Evolutionary conservation across 345 rosid genomes (phyloP).

Genomic region (Syzygium grande): DNA sequence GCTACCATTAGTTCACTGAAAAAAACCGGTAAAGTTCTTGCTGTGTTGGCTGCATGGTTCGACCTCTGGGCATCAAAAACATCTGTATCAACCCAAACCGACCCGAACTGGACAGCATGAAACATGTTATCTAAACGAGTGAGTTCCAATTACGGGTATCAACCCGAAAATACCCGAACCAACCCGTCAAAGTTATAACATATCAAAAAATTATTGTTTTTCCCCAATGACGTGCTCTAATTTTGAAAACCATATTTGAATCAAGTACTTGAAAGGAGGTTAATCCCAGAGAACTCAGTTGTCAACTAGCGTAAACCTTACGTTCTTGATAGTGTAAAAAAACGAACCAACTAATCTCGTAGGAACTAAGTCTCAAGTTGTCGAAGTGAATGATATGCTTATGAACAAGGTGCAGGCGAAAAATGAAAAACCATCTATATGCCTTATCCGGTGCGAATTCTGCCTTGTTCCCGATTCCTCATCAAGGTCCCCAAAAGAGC

Average conservation of each 20-base stretch:
- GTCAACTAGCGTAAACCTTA: not conserved
- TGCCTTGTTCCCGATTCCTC: not conserved
- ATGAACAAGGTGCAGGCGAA: not conserved
- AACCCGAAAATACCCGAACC: not conserved
- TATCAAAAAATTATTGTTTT: not conserved
- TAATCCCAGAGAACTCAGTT: not conserved
- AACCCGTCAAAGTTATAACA: not conserved
- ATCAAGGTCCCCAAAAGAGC: not conserved
- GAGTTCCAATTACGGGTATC: not conserved
- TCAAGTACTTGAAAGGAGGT: not conserved
- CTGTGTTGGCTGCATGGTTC: not conserved
- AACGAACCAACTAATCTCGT: not conserved
- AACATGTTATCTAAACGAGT: not conserved
- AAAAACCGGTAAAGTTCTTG: not conserved
- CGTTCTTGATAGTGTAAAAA: not conserved
- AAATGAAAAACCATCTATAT: not conserved
- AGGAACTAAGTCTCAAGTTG: not conserved
- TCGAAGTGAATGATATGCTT: not conserved
- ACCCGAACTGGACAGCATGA: not conserved
- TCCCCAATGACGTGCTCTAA: not conserved
- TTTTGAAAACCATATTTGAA: not conserved
- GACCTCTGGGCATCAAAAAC: not conserved
- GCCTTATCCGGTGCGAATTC: not conserved
- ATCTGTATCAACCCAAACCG: not conserved
- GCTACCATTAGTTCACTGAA: not conserved